Conservation (phyloP, 2,329 filamentous ascomycete genomes). For the Colletotrichum sidae region DNA sequence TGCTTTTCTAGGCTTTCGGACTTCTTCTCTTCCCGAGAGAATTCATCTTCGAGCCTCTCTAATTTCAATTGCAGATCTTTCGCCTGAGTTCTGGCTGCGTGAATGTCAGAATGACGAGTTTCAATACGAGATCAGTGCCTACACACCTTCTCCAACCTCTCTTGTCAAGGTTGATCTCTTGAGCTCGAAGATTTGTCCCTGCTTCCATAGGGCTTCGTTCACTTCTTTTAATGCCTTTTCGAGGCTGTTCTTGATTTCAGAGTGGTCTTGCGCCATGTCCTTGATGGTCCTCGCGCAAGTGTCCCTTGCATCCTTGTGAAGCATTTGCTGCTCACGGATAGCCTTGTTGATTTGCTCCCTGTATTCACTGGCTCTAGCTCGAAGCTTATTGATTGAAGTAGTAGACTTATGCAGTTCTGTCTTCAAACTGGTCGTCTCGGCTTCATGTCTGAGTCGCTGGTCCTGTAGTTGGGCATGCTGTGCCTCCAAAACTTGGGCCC, state of each 20-base stretch:
- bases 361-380: conserved; percentile 50
- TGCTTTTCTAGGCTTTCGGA: conserved; percentile 5
- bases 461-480: conserved; percentile 43
- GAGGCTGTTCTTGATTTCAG: conserved; percentile 42
- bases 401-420: conserved; percentile 45
- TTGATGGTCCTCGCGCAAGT: conserved; percentile 49
- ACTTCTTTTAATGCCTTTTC: conserved; percentile 29
- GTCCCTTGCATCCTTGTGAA: conserved; percentile 50
- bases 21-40: neutral
- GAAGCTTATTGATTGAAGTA: conserved; percentile 43
- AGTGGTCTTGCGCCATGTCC: conserved; percentile 48
- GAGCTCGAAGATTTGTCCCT: neutral
- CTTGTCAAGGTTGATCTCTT: neutral
- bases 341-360: conserved; percentile 57
- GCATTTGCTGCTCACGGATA: conserved; percentile 58
- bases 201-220: conserved; percentile 28
- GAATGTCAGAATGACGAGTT: neutral
- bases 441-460: conserved; percentile 40
- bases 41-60: conserved; percentile 1
- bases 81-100: neutral
- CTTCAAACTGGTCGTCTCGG: conserved; percentile 42
- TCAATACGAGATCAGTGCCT: too few species aligned
- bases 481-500: conserved; percentile 40
- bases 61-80: conserved; percentile 4
- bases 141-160: neutral